Evolutionary conservation across 805 yeast genomes (phyloP).

Genomic region (Pichia cabralensis): DNA sequence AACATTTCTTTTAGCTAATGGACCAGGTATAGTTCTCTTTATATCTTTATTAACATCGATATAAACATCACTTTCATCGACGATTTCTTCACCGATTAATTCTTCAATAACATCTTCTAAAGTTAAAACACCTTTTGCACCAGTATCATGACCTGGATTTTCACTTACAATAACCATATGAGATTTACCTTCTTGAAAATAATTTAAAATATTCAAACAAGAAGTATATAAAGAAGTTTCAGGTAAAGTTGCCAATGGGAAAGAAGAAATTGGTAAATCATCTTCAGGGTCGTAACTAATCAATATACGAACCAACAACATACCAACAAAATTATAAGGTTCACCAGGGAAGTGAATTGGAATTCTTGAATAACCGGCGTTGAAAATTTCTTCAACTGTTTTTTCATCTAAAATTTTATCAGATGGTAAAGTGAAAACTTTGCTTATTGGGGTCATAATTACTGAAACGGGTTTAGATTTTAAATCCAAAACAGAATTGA

Average conservation of each 20-base stretch:
- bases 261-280: slow-evolving; percentile 80
- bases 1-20: slow-evolving; percentile 58
- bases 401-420: slow-evolving; percentile 74
- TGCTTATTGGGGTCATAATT: slow-evolving; percentile 90
- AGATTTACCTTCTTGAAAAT: slow-evolving; percentile 95
- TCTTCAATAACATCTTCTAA: slow-evolving; percentile 98
- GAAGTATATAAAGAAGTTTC: slow-evolving; percentile 90
- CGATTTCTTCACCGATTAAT: slow-evolving; percentile 93
- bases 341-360: slow-evolving; percentile 89
- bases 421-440: slow-evolving; percentile 81
- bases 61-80: slow-evolving; percentile 91
- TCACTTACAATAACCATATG: slow-evolving; percentile 93
- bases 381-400: slow-evolving; percentile 80
- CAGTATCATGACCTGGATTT: slow-evolving; percentile 67
- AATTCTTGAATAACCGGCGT: slow-evolving; percentile 90
- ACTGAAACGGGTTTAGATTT: slow-evolving; percentile 81
- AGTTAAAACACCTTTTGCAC: slow-evolving; percentile 87
- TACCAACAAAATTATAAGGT: slow-evolving; percentile 86
- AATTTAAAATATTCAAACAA: slow-evolving; percentile 85
- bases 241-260: slow-evolving; percentile 93
- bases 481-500: slow-evolving; percentile 84
- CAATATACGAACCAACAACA: slow-evolving; percentile 84
- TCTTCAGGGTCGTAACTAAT: slow-evolving; percentile 97
- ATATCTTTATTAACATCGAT: slow-evolving; percentile 84
- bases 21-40: slow-evolving; percentile 68